A percentile compares a stretch with the other conserved stretches of the same genome.
Conservation (phyloP, 306 rosid species). For the Castanopsis chinensis region DNA sequence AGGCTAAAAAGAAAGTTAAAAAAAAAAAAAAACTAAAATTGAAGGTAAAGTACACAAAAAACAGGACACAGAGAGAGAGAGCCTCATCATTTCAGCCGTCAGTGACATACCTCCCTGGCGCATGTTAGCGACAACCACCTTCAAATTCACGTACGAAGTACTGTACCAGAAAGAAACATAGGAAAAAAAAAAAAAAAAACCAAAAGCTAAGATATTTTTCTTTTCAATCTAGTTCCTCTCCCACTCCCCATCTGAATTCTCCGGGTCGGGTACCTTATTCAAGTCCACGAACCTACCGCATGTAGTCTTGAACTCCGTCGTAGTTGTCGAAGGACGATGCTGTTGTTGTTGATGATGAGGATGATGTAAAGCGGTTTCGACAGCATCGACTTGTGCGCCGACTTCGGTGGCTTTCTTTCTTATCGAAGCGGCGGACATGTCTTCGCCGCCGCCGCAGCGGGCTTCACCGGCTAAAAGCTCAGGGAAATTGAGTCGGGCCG, state of each 20-base stretch:
- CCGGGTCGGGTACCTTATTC: conserved; percentile 89
- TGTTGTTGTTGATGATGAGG: conserved; percentile 15
- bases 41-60: too few relatives aligned
- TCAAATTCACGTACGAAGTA: not conserved
- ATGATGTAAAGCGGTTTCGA: conserved; percentile 49
- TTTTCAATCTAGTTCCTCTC: conserved; percentile 33
- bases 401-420: conserved; percentile 92
- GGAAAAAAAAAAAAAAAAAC: not conserved
- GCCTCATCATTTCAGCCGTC: conserved; percentile 80
- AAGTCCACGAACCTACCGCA: conserved; percentile 48
- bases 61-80: too few relatives aligned
- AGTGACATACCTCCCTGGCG: conserved; percentile 32
- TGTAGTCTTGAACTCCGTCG: conserved; percentile 23
- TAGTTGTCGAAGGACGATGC: conserved; percentile 14
- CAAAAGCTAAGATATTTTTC: too few relatives aligned
- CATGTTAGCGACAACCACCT: conserved; percentile 37
- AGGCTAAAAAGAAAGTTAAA: not conserved
- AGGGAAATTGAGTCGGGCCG: conserved; percentile 89
- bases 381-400: conserved; percentile 89
- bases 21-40: not conserved
- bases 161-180: not conserved
- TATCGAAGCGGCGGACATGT: conserved; percentile 85
- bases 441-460: conserved; percentile 23
- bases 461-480: conserved; percentile 48
- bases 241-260: conserved; percentile 62